Base-by-base conservation (phyloP, 345 rosid genomes). In the Passiflora organensis region DNA sequence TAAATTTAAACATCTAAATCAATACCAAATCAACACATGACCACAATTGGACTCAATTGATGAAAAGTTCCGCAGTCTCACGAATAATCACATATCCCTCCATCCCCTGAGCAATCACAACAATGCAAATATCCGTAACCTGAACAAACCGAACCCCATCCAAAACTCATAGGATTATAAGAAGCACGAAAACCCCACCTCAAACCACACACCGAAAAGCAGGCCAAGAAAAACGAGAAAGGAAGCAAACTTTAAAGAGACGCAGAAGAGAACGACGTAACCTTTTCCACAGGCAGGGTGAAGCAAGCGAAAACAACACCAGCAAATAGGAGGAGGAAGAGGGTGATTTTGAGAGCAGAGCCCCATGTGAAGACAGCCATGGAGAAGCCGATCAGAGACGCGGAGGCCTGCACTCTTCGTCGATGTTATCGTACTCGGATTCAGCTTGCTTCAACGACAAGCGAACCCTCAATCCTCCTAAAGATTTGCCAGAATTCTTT, bases 231-330 rank as follows among this genome's bases (percentile, higher is more conserved):
- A 46, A 45, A 13, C 5, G 2, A 2, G 25, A 32, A 42, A 13
- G 2, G 50, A 52, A 2, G 14, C 9, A 41, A 49, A 32, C 13
- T 8, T 4, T 10, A 53, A 37, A 60, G n/a, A 51, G 16, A 32
- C 25, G 14, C 32, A 36, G 55, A 42, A n/a, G 20, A 32, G 11
- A 15, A 48, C 57, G 20, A 52, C 2, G 43, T 23, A 14, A 86
- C 99, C 95, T 89, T 76, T 60, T 94, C 95, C 2, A 94, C 83
- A 45, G 99, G 99, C 62, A 89, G 90, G 53, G 95, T 85, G 77
- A 77, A 85, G 55, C 81, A 87, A 65, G 96, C 99, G 65, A 76
- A 53, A 68, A 80, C 64, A 51, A 72, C 79, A 50, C 88, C 87
- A 61, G 81, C 84, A 9, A 83, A 10, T 63, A 94, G 96, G 28